Percentiles rank a stretch among this genome's conserved stretches.
Conservation (phyloP, 2,329 filamentous ascomycete genomes). For the Aureobasidium zeae region DNA sequence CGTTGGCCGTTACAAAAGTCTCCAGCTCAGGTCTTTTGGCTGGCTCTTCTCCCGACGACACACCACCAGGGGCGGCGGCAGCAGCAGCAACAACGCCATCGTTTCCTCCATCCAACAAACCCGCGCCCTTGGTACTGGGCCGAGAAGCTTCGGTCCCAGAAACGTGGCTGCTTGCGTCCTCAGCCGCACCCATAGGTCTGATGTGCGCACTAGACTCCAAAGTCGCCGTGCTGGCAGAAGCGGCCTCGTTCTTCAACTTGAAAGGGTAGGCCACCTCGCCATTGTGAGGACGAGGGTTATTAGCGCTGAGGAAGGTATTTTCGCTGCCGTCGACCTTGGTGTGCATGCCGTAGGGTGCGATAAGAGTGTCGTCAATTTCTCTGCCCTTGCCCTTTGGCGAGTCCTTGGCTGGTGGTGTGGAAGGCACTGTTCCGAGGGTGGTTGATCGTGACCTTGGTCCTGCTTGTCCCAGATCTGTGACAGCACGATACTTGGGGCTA, state of each 20-base stretch:
- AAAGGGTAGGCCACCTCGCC: conserved; percentile 66
- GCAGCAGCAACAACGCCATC: conserved; percentile 1
- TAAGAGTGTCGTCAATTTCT: background rate
- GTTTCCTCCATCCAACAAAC: conserved; percentile 1
- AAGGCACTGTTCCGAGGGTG: background rate
- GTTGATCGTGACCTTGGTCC: background rate
- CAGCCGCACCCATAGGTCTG: conserved; percentile 13
- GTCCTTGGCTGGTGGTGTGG: conserved; percentile 9
- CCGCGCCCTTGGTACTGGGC: background rate
- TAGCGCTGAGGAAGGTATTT: conserved; percentile 39
- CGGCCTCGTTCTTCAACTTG: conserved; percentile 47
- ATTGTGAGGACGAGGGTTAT: conserved; percentile 56
- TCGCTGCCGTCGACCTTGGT: conserved; percentile 28
- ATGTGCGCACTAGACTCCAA: conserved; percentile 34
- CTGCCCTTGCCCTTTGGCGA: background rate
- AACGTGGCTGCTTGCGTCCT: conserved; percentile 10
- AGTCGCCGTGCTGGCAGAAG: conserved; percentile 63
- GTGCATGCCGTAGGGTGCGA: conserved; percentile 13
- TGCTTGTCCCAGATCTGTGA: conserved; percentile 9
- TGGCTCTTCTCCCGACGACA: too few relatives aligned
- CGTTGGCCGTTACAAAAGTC: conserved; percentile 45
- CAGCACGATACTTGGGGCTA: conserved; percentile 5
- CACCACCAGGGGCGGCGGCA: too few relatives aligned
- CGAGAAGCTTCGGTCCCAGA: background rate
- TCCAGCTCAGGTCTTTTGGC: conserved; percentile 39